These are phyloP conservation scores for Nannochloris sp. DNA, from an alignment of 139 green algal species.

Conservation along the genomic window DNA sequence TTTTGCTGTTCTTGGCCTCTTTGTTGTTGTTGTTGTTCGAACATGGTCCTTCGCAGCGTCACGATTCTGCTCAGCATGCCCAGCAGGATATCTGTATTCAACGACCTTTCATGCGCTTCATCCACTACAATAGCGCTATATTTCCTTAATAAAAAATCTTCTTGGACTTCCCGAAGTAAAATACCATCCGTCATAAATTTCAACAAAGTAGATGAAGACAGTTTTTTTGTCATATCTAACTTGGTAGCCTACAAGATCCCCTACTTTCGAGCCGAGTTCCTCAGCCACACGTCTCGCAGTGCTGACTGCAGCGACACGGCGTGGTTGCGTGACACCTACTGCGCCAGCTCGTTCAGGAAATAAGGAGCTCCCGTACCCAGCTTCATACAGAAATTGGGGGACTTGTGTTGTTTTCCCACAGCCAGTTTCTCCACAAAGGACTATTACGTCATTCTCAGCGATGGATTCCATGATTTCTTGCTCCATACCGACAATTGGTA, in stretches of 20 bases:
- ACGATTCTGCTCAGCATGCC: conserved; percentile 87
- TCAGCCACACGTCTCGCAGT: conserved; percentile 73
- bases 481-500: conserved; percentile 86
- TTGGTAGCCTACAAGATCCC: conserved; percentile 83
- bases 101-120: conserved; percentile 84
- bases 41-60: conserved; percentile 61
- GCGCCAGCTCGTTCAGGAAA: conserved; percentile 59
- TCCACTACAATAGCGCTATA: conserved; percentile 75
- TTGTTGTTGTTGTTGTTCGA: conserved; percentile 5
- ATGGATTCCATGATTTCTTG: conserved; percentile 89
- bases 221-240: conserved; percentile 76
- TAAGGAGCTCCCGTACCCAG: conserved; percentile 68
- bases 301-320: conserved; percentile 78
- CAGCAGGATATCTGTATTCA: conserved; percentile 90
- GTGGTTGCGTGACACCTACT: conserved; percentile 81
- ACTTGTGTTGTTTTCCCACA: conserved; percentile 95
- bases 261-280: conserved; percentile 69
- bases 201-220: conserved; percentile 44
- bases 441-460: conserved; percentile 55
- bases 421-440: conserved; percentile 86
- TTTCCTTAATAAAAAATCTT: conserved; percentile 63
- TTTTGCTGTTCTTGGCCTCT: background rate
- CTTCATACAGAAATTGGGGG: conserved; percentile 92
- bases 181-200: conserved; percentile 98
- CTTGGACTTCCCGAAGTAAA: conserved; percentile 74